A percentile compares a stretch with the other conserved stretches of the same genome.
Evolutionary conservation across 768 basidiomycete genomes (phyloP).

Genomic region (Macrolepiota albuminosa): DNA sequence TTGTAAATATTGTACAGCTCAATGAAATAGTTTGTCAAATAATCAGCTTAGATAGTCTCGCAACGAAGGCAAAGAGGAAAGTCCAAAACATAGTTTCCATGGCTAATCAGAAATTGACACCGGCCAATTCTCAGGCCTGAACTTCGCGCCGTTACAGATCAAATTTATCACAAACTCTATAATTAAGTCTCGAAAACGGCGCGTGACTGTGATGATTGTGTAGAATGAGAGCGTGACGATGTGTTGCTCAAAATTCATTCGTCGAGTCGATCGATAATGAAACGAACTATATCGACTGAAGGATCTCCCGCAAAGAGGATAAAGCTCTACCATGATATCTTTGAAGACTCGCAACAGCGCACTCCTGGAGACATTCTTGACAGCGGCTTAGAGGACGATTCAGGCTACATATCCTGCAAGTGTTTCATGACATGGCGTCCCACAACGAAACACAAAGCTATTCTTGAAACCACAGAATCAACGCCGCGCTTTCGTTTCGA

Average conservation of each 20-base stretch:
- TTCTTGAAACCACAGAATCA: slow-evolving; percentile 23
- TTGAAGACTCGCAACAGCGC: slow-evolving; percentile 22
- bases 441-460: slow-evolving; percentile 25
- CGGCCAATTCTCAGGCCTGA: too few species aligned
- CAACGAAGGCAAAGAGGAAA: too few species aligned
- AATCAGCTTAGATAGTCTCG: too few species aligned
- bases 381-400: slow-evolving; percentile 21
- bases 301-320: slow-evolving; percentile 1
- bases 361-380: slow-evolving; percentile 27
- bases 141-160: too few species aligned
- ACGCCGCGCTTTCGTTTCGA: slow-evolving; percentile 29
- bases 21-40: too few species aligned
- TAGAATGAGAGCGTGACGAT: too few species aligned
- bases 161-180: too few species aligned
- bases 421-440: slow-evolving; percentile 43
- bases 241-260: not conserved
- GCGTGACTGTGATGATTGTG: too few species aligned
- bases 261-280: slow-evolving; percentile 4
- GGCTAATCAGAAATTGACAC: too few species aligned
- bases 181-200: too few species aligned
- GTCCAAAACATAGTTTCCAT: too few species aligned
- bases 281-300: slow-evolving; percentile 3
- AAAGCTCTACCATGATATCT: slow-evolving; percentile 9
- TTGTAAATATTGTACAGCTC: too few species aligned
- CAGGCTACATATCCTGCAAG: slow-evolving; percentile 36